These are phyloP conservation scores for Dendrocalamus latiflorus DNA, from an alignment of 202 grass and related monocot genomes.

Conservation along the genomic window DNA sequence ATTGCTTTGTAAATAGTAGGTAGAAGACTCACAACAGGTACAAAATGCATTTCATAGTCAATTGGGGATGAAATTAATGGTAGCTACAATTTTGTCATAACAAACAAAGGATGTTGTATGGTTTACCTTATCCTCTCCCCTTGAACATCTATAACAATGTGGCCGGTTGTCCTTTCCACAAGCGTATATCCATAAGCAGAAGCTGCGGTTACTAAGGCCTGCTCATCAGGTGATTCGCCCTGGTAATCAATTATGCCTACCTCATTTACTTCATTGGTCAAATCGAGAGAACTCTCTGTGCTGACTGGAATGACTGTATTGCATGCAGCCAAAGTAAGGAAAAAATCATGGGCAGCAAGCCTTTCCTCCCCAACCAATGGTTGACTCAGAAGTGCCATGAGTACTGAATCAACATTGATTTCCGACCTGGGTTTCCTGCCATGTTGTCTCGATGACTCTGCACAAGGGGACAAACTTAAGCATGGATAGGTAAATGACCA, in stretches of 20 bases:
- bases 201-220: conserved; percentile 88
- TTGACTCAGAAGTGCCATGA: too few relatives aligned
- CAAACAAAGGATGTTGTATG: not conserved
- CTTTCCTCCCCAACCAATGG: too few relatives aligned
- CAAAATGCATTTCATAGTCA: conserved; percentile 13
- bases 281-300: too few relatives aligned
- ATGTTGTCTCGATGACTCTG: conserved; percentile 51
- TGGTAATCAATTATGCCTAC: too few relatives aligned
- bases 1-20: conserved; percentile 13
- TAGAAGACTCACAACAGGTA: conserved; percentile 2
- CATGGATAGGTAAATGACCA: conserved; percentile 20
- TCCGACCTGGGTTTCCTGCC: conserved; percentile 33
- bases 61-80: not conserved
- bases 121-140: conserved; percentile 80
- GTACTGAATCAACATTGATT: too few relatives aligned
- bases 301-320: too few relatives aligned
- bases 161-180: conserved; percentile 83
- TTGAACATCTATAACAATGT: conserved; percentile 87
- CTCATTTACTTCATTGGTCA: too few relatives aligned
- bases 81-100: not conserved
- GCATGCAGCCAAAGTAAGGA: too few relatives aligned
- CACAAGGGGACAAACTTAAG: conserved; percentile 30
- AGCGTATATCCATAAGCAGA: conserved; percentile 81
- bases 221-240: conserved; percentile 96
- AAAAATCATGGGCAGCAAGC: too few relatives aligned